Evolutionary conservation across 106 monocot species (phyloP), one percentile per base, ranked within the genome.

Genomic region (Dendrobium chrysotoxum): DNA sequence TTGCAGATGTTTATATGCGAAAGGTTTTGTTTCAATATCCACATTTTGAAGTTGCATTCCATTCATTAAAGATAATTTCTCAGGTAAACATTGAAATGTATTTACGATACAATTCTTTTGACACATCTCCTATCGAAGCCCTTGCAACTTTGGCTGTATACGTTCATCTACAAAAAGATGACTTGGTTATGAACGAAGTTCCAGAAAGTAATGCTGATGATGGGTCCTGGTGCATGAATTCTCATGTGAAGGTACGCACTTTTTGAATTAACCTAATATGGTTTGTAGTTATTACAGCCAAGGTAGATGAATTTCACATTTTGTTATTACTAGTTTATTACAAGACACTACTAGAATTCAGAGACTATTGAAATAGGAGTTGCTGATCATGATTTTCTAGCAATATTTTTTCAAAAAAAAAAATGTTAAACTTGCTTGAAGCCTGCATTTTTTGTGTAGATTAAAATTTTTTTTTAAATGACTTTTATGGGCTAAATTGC

Each of bases 41-140:
- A 42, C 82, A 82, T 77, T 77, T 86, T 78, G 83, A 82, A 46
- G 66, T 75, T 30, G 35, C 81, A 77, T 88, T 86, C 65, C 90
- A 82, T 83, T 83, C 89, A 74, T 75, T 99, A 53, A 83, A 86
- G 20, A 81, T 82, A 66, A 87, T 91, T 81, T 91, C 86, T 68
- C 82, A 86, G 72, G 78, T 87, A 12, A 79, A 75, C 75, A 87
- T 99, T 83, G 86, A 91, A 46, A 75, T 86, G 25, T 86, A 85
- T 57, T 61, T 81, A 40, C 41, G 81, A 11, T 80, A 77, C 64
- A 80, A 95, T 39, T 21, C n/a, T 17, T 79, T 91, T 40, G 93
- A 99, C 66, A 58, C 80, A 17, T 78, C 88, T 77, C 86, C 89
- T 84, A 7, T 95, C 28, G 78, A 84, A 40, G 91, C 93, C 50